Conservation (phyloP, 129 eudicot genomes). For the Tanacetum coccineum region DNA sequence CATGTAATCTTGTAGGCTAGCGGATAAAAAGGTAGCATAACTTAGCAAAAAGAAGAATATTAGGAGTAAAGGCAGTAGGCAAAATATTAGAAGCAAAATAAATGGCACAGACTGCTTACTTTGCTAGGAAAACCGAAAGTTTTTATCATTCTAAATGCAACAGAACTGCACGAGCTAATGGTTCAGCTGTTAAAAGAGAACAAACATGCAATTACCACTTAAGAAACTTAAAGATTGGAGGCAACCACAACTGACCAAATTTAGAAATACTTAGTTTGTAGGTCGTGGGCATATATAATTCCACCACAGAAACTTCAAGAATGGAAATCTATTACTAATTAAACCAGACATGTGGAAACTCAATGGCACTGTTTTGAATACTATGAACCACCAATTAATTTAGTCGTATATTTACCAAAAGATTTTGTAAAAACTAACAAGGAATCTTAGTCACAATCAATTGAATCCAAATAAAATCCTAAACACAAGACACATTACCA, state of each 20-base stretch:
- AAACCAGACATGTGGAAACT: no score
- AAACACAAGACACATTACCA: no score
- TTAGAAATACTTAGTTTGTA: no score
- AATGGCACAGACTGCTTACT: not conserved
- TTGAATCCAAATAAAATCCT: no score
- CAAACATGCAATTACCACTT: constrained; percentile 11
- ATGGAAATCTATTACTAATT: no score
- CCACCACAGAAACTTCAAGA: no score
- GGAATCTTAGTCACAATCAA: no score
- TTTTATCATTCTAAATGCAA: constrained; percentile 44
- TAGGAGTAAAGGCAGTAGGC: not conserved
- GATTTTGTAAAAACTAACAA: no score
- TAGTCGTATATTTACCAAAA: no score
- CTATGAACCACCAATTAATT: no score
- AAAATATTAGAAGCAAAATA: not conserved
- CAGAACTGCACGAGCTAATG: constrained; percentile 18
- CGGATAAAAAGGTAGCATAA: constrained; percentile 5
- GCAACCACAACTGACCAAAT: not conserved
- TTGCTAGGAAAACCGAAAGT: constrained; percentile 27
- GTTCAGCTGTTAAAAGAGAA: constrained; percentile 12
- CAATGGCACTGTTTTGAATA: no score
- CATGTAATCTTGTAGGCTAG: constrained; percentile 42
- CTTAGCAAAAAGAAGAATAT: not conserved
- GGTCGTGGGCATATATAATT: no score
- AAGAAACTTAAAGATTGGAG: not conserved